Conservation (phyloP, 768 basidiomycete genomes). For the Cystofilobasidium bisporidii region DNA sequence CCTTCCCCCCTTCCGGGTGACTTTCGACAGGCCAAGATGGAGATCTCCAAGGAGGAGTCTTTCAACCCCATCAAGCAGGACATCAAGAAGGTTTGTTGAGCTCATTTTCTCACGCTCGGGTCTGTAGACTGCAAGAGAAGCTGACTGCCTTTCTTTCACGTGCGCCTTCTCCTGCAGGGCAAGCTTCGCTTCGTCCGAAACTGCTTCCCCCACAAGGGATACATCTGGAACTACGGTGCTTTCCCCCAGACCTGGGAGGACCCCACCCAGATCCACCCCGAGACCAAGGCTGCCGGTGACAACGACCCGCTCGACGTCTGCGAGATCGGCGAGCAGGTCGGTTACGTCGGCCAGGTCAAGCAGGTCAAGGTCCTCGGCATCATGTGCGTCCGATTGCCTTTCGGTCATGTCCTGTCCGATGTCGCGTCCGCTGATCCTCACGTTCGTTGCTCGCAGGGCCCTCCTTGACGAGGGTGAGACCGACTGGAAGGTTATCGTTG, state of each 20-base stretch:
- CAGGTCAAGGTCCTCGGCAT: conserved; percentile 99
- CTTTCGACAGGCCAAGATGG: conserved; percentile 86
- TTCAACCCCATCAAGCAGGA: conserved; percentile 99
- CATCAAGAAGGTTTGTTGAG: conserved; percentile 25
- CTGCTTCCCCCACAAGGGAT: conserved; percentile 99
- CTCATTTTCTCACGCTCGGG: not conserved
- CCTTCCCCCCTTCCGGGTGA: not conserved
- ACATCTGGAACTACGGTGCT: conserved; percentile 90
- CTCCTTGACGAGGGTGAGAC: conserved; percentile 98
- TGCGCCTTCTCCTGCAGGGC: conserved; percentile 48
- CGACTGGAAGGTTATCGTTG: conserved; percentile 99
- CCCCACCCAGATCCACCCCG: conserved; percentile 70
- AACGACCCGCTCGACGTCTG: conserved; percentile 99
- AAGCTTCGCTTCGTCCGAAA: conserved; percentile 94
- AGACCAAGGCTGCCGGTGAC: conserved; percentile 98
- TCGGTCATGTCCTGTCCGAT: not conserved
- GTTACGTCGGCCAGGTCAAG: conserved; percentile 93
- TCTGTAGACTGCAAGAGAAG: too few species aligned
- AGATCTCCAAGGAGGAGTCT: conserved; percentile 94
- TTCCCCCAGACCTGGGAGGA: conserved; percentile 88
- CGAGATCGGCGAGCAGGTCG: conserved; percentile 98
- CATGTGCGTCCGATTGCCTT: conserved; percentile 48
- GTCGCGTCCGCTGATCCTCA: not conserved
- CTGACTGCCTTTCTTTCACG: not conserved
- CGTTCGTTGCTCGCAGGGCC: conserved; percentile 44